Base-by-base conservation (phyloP, 2,329 filamentous ascomycete genomes). In the Myriosclerotinia duriaeana region DNA sequence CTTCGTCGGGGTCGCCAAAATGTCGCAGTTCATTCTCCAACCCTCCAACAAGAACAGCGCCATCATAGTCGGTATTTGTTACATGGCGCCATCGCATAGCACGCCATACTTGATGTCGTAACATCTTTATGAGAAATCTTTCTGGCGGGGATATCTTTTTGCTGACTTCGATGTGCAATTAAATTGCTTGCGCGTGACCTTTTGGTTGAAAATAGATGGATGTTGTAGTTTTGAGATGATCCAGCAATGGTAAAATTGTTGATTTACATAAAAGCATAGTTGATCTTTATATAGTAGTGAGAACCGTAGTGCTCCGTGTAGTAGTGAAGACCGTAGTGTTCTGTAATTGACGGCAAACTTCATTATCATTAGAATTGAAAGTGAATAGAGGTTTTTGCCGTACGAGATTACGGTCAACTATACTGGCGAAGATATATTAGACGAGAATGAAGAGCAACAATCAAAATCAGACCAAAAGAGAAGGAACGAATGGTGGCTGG, bases 1-100 rank as follows among this genome's bases (percentile, higher is more conserved):
- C 58, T 50, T 61, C 58, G 30, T 61, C 58, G 6, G 58, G 58
- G 22, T 61, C 58, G 5, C 30, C 58, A 26, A 61, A 61, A 50
- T 61, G 58, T 4, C 58, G 34, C 22, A 61, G 58, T 40, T 50
- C 58, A 20, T 61, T 61, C 5, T 61, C 58, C 8, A 61, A 38
- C 20, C 58, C 58, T 1, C 58, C 58, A 22, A 61, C 58, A 50
- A 61, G 58, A 0, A 61, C 58, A 17, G 58, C 58, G 58, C 58
- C 58, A 20, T 61, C 58, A 5, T 61, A 61, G 46, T 61, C 58
- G 15, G 58, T 52, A 40, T 61, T 50, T 38, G 3, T 26, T 36
- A 38, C 30, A 14, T 12, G 15, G 5, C 14, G 44, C 58, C 58
- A 61, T 61, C 34, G 11, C 5, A 61, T 38, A 50, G 58, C 44